phyloP scores from a whole-genome alignment of 2,329 filamentous ascomycete genomes.

The Cercospora sp. region DNA sequence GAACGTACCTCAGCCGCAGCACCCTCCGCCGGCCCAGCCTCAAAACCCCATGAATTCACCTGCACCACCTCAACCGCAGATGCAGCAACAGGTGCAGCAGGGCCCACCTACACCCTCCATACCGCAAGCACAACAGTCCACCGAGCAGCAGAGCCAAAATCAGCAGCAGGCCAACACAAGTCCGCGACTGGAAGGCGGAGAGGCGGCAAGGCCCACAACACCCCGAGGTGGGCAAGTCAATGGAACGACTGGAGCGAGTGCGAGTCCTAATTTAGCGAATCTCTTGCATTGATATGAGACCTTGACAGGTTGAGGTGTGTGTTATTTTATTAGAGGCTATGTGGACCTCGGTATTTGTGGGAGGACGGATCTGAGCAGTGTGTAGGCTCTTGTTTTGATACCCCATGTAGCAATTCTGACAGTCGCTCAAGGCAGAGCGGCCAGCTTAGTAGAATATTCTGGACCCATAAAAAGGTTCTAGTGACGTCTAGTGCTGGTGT shows the following conservation, averaged over 20 bases:
- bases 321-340: not conserved
- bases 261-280: conserved; percentile 51
- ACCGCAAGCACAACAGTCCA: conserved; percentile 17
- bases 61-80: not conserved
- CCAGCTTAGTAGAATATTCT: not conserved
- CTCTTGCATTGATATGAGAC: conserved; percentile 43
- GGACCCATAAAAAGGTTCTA: not conserved
- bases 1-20: conserved; percentile 21
- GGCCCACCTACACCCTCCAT: conserved; percentile 10
- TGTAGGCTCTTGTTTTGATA: conserved; percentile 5
- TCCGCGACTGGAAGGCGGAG: conserved; percentile 22
- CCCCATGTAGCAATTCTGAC: not conserved
- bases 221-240: conserved; percentile 31
- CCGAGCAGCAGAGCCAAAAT: conserved; percentile 7
- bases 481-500: not conserved
- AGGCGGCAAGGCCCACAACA: conserved; percentile 29
- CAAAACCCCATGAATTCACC: conserved; percentile 14
- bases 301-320: not conserved
- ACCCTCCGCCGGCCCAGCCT: conserved; percentile 16
- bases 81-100: conserved; percentile 3
- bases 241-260: conserved; percentile 42
- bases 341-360: conserved; percentile 3
- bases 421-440: not conserved
- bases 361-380: conserved; percentile 3
- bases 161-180: conserved; percentile 16